phyloP scores from a whole-genome alignment of 176 grass and related monocot genomes.

The Typha latifolia region DNA sequence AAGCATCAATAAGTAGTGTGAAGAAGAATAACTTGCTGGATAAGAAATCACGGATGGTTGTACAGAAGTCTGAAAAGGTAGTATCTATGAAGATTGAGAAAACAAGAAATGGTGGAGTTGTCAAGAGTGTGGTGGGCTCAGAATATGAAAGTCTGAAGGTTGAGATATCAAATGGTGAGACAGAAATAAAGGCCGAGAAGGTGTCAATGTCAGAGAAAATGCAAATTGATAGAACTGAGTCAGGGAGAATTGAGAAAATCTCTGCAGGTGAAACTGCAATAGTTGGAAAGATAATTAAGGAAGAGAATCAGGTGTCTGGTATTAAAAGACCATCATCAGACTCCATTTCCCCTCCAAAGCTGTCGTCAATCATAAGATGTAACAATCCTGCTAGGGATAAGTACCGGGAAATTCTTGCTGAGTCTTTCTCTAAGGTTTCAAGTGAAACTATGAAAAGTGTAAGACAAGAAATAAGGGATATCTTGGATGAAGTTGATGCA shows the following conservation, averaged over 20 bases:
- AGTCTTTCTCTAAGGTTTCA: constrained; percentile 62
- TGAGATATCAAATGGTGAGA: constrained; percentile 8
- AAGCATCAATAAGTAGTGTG: constrained; percentile 30
- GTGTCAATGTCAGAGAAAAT: constrained; percentile 5
- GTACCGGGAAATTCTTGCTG: constrained; percentile 62
- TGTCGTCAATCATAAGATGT: constrained; percentile 60
- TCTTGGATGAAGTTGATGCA: constrained; percentile 55
- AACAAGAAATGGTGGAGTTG: constrained; percentile 7
- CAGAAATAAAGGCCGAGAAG: not conserved
- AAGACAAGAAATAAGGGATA: constrained; percentile 55
- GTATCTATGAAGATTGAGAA: constrained; percentile 6
- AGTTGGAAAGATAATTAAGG: not conserved
- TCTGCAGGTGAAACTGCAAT: too few relatives aligned
- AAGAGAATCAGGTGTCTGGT: constrained; percentile 4
- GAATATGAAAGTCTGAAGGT: constrained; percentile 4
- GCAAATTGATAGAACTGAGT: constrained; percentile 1
- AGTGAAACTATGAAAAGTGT: constrained; percentile 48
- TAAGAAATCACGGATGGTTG: constrained; percentile 17
- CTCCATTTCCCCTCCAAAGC: constrained; percentile 27
- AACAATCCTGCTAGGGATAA: constrained; percentile 55
- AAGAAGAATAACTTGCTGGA: constrained; percentile 42
- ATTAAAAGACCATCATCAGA: constrained; percentile 29
- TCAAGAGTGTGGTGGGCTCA: not conserved
- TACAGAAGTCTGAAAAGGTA: constrained; percentile 20
- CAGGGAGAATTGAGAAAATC: too few relatives aligned